Percentiles rank a stretch among this genome's conserved stretches.
phyloP scores from a whole-genome alignment of 306 rosid species.

The Hylodesmum podocarpum region DNA sequence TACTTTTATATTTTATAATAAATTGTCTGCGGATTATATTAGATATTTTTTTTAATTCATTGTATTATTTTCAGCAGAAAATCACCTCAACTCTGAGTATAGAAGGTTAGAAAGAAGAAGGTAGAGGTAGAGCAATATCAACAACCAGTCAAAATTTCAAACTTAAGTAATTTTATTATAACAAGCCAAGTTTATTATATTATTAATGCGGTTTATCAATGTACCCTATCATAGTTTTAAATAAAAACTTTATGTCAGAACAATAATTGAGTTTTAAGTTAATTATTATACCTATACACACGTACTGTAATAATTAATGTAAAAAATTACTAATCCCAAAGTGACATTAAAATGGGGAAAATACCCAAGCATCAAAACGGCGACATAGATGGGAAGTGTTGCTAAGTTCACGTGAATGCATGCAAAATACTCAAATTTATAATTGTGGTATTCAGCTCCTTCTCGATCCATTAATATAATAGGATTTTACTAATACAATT shows the following conservation, averaged over 20 bases:
- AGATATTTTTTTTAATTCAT: too few relatives aligned
- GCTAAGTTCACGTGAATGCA: slow-evolving; percentile 39
- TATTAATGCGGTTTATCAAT: too few relatives aligned
- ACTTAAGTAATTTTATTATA: too few relatives aligned
- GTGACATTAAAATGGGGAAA: background rate
- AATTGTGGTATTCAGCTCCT: slow-evolving; percentile 2
- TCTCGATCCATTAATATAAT: too few relatives aligned
- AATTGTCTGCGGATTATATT: too few relatives aligned
- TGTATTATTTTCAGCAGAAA: background rate
- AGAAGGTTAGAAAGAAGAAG: background rate
- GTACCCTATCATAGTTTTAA: too few relatives aligned
- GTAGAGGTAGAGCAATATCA: background rate
- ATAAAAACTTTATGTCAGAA: too few relatives aligned
- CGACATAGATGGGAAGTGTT: slow-evolving; percentile 45
- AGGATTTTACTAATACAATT: too few relatives aligned
- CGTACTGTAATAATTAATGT: background rate
- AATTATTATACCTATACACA: background rate
- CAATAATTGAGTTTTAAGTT: too few relatives aligned
- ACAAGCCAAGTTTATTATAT: too few relatives aligned
- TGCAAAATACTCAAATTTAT: background rate
- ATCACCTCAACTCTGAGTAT: background rate
- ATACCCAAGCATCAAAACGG: slow-evolving; percentile 67
- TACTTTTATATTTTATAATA: too few relatives aligned
- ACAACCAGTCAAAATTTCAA: too few relatives aligned
- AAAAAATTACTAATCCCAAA: slow-evolving; percentile 14